A percentile compares a stretch with the other conserved stretches of the same genome.
Conservation (phyloP, 306 rosid genomes). For the Vigna trinervia region DNA sequence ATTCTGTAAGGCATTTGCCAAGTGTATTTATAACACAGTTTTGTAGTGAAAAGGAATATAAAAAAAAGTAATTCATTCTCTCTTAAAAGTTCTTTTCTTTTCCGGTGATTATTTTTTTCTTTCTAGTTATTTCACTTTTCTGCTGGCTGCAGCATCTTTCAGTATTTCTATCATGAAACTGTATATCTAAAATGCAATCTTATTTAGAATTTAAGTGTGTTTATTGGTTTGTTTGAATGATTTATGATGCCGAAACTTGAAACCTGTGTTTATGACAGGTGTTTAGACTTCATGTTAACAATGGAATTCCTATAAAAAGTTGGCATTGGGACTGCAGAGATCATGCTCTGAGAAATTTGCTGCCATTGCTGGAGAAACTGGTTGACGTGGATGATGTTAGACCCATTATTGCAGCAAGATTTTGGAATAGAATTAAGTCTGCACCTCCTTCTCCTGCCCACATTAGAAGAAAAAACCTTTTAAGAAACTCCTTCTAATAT, state of each 20-base stretch:
- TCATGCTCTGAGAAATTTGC: constrained; percentile 66
- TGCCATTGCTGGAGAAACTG: constrained; percentile 86
- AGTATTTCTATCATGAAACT: too few species aligned
- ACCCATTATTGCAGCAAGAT: constrained; percentile 70
- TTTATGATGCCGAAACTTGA: constrained; percentile 35
- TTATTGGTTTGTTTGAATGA: neutral
- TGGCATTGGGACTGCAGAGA: constrained; percentile 86
- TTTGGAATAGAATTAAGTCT: constrained; percentile 55
- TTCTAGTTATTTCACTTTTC: too few species aligned
- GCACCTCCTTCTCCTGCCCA: neutral
- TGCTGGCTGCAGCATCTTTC: too few species aligned
- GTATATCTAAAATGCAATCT: too few species aligned
- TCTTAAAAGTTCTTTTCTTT: too few species aligned
- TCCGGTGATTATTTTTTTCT: too few species aligned
- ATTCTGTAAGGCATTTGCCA: too few species aligned
- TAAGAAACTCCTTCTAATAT: neutral
- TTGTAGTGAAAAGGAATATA: too few species aligned
- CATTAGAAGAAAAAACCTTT: constrained; percentile 17
- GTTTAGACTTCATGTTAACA: constrained; percentile 79
- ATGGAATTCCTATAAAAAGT: constrained; percentile 90
- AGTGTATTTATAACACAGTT: too few species aligned
- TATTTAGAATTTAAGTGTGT: too few species aligned
- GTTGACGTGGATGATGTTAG: constrained; percentile 86
- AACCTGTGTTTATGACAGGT: constrained; percentile 58
- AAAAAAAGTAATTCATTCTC: too few species aligned